A percentile compares a stretch with the other conserved stretches of the same genome.
Conservation (phyloP, 495 filamentous ascomycete species). For the Cairneyella variabilis region DNA sequence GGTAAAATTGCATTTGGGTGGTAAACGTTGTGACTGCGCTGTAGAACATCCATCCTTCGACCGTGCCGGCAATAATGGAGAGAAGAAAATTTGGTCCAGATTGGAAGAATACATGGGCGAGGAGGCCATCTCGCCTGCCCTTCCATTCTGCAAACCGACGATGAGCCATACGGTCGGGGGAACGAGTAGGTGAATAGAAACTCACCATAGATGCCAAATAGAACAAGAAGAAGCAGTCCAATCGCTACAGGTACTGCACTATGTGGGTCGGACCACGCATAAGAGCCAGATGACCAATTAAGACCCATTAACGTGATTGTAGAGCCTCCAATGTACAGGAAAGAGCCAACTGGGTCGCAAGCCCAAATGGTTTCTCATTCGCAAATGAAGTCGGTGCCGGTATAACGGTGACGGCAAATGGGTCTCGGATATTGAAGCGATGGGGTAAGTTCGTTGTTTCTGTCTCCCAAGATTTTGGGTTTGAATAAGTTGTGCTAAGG, state of each 20-base stretch:
- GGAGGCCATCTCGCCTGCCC: constrained; percentile 45
- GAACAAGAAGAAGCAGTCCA: not conserved
- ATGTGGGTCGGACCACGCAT: constrained; percentile 42
- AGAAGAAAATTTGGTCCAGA: constrained; percentile 48
- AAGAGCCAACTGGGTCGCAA: constrained; percentile 47
- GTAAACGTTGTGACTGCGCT: constrained; percentile 50
- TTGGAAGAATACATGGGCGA: constrained; percentile 51
- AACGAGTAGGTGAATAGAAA: not conserved
- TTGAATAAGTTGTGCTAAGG: too few species aligned
- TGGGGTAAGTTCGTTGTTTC: too few species aligned
- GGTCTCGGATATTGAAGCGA: too few species aligned
- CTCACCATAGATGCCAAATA: constrained; percentile 22
- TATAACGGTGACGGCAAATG: too few species aligned
- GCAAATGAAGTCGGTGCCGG: too few species aligned
- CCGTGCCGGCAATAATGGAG: constrained; percentile 47
- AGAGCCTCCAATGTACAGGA: constrained; percentile 41
- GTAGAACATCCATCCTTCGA: constrained; percentile 55
- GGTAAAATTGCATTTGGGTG: constrained; percentile 47
- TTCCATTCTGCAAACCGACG: constrained; percentile 36
- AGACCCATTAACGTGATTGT: constrained; percentile 46
- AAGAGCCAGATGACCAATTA: constrained; percentile 49
- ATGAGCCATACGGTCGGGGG: not conserved
- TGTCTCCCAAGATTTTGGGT: too few species aligned
- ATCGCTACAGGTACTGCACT: constrained; percentile 41
- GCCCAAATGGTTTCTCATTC: too few species aligned